A percentile compares a stretch with the other conserved stretches of the same genome.
These are phyloP conservation scores for Dothideomycetes sp. DNA, from an alignment of 2,329 filamentous ascomycete species.

Conservation along the genomic window DNA sequence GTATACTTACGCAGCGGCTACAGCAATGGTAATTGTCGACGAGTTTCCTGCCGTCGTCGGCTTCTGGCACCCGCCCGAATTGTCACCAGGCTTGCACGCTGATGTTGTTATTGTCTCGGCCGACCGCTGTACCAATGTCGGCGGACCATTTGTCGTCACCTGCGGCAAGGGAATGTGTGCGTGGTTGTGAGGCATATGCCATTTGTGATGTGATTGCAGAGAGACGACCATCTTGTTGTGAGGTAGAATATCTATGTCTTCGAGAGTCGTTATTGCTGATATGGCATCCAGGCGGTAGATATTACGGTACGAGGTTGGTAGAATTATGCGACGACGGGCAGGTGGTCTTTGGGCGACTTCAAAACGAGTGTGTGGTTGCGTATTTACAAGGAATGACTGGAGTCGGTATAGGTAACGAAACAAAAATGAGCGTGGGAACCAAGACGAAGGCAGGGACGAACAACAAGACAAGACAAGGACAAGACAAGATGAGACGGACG, in stretches of 20 bases:
- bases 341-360: background rate
- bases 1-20: conserved; percentile 27
- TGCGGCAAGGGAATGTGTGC: background rate
- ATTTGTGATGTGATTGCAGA: too few relatives aligned
- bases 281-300: too few relatives aligned
- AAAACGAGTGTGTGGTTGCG: conserved; percentile 2
- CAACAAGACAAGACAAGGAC: background rate
- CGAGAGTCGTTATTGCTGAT: too few relatives aligned
- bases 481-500: background rate
- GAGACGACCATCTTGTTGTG: too few relatives aligned
- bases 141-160: background rate
- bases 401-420: conserved; percentile 14
- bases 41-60: conserved; percentile 20
- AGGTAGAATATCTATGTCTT: too few relatives aligned
- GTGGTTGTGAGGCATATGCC: conserved; percentile 9
- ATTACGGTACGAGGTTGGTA: too few relatives aligned
- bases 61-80: conserved; percentile 22
- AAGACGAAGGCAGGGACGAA: too few relatives aligned
- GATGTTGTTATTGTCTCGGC: conserved; percentile 15
- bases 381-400: conserved; percentile 22
- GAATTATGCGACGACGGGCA: conserved; percentile 3
- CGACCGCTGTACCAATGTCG: conserved; percentile 8
- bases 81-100: conserved; percentile 21
- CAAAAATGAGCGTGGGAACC: conserved; percentile 8
- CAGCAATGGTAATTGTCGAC: conserved; percentile 25